These are phyloP conservation scores for Septoria petroselini DNA, from an alignment of 2,329 filamentous ascomycete genomes.

Conservation along the genomic window DNA sequence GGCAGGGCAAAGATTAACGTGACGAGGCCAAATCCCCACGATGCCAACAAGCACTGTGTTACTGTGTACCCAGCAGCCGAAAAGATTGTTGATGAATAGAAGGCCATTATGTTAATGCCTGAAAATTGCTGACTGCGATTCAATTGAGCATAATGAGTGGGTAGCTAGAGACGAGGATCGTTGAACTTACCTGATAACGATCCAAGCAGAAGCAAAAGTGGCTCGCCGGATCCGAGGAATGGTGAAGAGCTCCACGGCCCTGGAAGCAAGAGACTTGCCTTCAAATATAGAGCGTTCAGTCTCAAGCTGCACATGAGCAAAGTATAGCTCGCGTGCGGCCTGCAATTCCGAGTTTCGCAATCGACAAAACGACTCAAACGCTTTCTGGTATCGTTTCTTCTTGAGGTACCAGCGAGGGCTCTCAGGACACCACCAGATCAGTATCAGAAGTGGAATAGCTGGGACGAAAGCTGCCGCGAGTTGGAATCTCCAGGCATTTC, in stretches of 20 bases:
- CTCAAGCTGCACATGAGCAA: conserved; percentile 25
- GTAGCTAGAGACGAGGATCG: not conserved
- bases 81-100: conserved; percentile 38
- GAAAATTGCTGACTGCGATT: conserved; percentile 24
- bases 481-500: conserved; percentile 59
- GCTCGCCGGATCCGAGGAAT: conserved; percentile 29
- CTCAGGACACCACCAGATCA: conserved; percentile 51
- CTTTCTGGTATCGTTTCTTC: conserved; percentile 25
- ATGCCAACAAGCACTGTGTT: conserved; percentile 53
- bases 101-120: conserved; percentile 35
- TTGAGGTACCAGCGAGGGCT: conserved; percentile 32
- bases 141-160: not conserved
- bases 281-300: conserved; percentile 29
- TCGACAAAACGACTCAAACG: conserved; percentile 47
- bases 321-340: conserved; percentile 36
- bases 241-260: conserved; percentile 27
- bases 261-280: conserved; percentile 11
- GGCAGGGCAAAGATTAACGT: conserved; percentile 59
- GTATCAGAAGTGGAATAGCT: conserved; percentile 58
- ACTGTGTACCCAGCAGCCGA: conserved; percentile 35
- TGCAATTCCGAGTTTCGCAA: conserved; percentile 32
- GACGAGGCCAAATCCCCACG: conserved; percentile 57
- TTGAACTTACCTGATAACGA: conserved; percentile 16
- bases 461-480: conserved; percentile 64
- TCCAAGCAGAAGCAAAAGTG: conserved; percentile 23